These are phyloP conservation scores for Fusarium equiseti DNA, from an alignment of 2,329 filamentous ascomycete species.

Conservation along the genomic window DNA sequence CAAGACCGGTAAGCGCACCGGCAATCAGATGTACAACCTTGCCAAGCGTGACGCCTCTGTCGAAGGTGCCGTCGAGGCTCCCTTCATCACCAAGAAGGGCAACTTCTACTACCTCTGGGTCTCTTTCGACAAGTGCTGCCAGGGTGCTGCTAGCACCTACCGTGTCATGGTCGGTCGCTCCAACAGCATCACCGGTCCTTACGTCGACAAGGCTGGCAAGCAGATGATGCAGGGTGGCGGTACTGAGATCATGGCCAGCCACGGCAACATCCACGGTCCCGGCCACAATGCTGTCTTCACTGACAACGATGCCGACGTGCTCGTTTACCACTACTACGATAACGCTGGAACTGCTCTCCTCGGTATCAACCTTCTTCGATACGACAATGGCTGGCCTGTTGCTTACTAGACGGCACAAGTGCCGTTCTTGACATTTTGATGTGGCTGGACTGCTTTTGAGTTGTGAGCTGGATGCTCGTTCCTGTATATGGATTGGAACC, in stretches of 20 bases:
- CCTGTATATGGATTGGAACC: slow-evolving; percentile 11
- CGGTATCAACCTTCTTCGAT: slow-evolving; percentile 50
- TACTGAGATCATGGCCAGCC: slow-evolving; percentile 48
- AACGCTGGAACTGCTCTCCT: slow-evolving; percentile 42
- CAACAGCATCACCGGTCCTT: slow-evolving; percentile 47
- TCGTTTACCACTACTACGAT: slow-evolving; percentile 51
- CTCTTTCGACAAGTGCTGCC: slow-evolving; percentile 50
- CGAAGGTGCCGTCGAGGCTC: slow-evolving; percentile 47
- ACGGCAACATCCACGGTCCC: slow-evolving; percentile 48
- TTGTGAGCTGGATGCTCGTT: neutral
- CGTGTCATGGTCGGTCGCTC: slow-evolving; percentile 52
- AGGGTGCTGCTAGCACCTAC: slow-evolving; percentile 49
- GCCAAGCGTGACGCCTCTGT: slow-evolving; percentile 33
- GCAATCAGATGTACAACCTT: slow-evolving; percentile 43
- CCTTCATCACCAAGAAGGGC: slow-evolving; percentile 47
- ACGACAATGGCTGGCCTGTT: slow-evolving; percentile 50
- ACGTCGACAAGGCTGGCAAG: slow-evolving; percentile 44
- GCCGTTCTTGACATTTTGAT: neutral
- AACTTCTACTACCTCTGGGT: slow-evolving; percentile 52
- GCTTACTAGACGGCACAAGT: slow-evolving; percentile 38
- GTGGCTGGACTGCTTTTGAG: neutral
- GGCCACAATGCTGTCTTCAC: slow-evolving; percentile 51
- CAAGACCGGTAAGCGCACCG: slow-evolving; percentile 44
- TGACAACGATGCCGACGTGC: slow-evolving; percentile 49
- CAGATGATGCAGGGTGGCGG: slow-evolving; percentile 49